These are phyloP conservation scores for Xylaria sp. DNA, from an alignment of 495 filamentous ascomycete species.

Conservation along the genomic window DNA sequence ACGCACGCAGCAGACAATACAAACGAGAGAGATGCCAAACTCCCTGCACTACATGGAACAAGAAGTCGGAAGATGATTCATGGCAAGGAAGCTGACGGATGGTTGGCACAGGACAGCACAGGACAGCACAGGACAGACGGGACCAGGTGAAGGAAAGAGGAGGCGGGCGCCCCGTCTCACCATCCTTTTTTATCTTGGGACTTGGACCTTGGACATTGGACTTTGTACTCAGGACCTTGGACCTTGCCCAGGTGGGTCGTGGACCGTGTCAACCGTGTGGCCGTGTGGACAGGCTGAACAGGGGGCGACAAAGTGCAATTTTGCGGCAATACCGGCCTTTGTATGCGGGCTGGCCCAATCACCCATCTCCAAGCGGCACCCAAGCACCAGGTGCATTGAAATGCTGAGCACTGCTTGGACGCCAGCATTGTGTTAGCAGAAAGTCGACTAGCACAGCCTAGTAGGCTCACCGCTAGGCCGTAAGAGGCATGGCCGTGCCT, in stretches of 20 bases:
- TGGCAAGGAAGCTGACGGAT: neutral
- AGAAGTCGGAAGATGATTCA: neutral
- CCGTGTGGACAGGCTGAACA: constrained; percentile 34
- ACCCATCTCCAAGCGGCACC: neutral
- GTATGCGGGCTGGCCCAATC: constrained; percentile 24
- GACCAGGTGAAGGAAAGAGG: neutral
- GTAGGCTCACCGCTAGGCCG: neutral
- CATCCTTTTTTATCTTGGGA: constrained; percentile 14
- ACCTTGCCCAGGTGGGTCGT: no score
- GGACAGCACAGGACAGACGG: no score
- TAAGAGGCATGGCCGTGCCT: constrained; percentile 7
- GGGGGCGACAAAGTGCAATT: constrained; percentile 37
- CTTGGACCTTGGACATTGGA: no score
- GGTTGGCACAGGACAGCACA: no score
- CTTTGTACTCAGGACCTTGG: no score
- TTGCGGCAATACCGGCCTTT: constrained; percentile 46
- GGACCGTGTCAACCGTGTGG: no score
- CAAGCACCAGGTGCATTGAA: constrained; percentile 13
- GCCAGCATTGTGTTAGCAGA: neutral
- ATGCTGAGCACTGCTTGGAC: constrained; percentile 23
- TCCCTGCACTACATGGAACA: neutral
- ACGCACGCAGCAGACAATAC: neutral
- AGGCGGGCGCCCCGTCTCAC: constrained; percentile 3
- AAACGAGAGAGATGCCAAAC: neutral
- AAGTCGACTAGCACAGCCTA: constrained; percentile 12